Base-by-base conservation (phyloP, 2,329 filamentous ascomycete genomes). In the Pyrenophora graminea region DNA sequence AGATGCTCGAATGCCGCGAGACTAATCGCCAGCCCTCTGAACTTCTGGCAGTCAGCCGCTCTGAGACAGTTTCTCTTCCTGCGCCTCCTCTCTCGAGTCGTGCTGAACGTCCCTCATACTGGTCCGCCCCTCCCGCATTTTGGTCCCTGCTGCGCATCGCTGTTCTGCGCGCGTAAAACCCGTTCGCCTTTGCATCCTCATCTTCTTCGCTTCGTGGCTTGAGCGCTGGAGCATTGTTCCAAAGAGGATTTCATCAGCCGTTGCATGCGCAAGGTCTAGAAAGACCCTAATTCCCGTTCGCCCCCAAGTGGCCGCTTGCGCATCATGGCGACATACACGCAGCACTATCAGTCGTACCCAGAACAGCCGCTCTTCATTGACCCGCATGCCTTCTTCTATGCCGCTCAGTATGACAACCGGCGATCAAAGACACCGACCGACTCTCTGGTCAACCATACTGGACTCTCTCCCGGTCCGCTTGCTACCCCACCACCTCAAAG, bases 381-480 rank as follows among this genome's bases (percentile, higher is more conserved):
- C 17, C 51, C 59, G 36, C 55, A 64, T 53, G 39, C 53, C 4
- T 67, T 64, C 52, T 51, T 40, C 37, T 59, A 62, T 51, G 51
- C 34, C 34, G 34, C 46, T 46, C 63, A 68, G 18, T 58, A 66
- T 62, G 64, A 61, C 43, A 39, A 45, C 30, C 62, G 51, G 48
- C 60, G 65, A 9, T 61, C 68, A n/a, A 73, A 72, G 56, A 69
- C 70, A 36, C 69, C 69, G 33, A 66, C 68, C 1, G 63, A 64
- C 33, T 71, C 69, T 9, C 41, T 73, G 47, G 58, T 68, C 52
- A 71, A 69, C 46, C 68, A 72, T 52, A 59, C 64, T 34, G 66
- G 67, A 33, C 57, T 54, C 12, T 72, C 69, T n/a, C 69, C 70
- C 39, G 63, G 61, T 9, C 66, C 69, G 18, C 63, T 72, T 48